phyloP scores from a whole-genome alignment of 208 protist species.

The Angomonas ambiguus region DNA sequence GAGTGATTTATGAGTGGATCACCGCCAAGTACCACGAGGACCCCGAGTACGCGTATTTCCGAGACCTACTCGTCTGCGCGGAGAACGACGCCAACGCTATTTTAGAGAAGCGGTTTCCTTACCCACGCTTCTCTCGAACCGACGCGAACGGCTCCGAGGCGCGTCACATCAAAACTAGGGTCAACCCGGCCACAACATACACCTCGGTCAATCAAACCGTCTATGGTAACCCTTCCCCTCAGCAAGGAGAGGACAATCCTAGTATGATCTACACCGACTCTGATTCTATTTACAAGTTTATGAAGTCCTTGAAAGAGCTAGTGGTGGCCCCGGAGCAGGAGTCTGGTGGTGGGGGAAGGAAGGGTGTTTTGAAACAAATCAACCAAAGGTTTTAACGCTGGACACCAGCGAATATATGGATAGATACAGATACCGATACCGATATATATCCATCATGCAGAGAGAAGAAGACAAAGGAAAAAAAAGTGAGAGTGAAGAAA shows the following conservation, averaged over 20 bases:
- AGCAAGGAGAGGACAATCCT: slow-evolving; percentile 10
- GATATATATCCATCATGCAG: too few species aligned
- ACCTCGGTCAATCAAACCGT: not conserved
- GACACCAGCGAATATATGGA: too few species aligned
- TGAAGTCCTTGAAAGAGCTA: slow-evolving; percentile 70
- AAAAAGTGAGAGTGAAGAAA: too few species aligned
- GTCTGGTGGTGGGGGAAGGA: not conserved
- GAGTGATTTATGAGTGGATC: slow-evolving; percentile 93
- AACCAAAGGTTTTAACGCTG: too few species aligned
- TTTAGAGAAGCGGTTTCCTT: slow-evolving; percentile 59
- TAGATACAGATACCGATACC: too few species aligned
- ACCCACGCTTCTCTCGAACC: slow-evolving; percentile 85
- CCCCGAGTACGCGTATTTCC: slow-evolving; percentile 77
- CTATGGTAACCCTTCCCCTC: not conserved
- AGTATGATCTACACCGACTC: slow-evolving; percentile 86
- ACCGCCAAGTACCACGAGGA: slow-evolving; percentile 91
- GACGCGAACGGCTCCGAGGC: slow-evolving; percentile 80
- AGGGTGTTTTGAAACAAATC: too few species aligned
- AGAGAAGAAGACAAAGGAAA: too few species aligned
- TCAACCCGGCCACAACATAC: slow-evolving; percentile 81
- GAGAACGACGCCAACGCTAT: slow-evolving; percentile 63
- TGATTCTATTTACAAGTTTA: slow-evolving; percentile 70
- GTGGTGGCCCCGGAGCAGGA: slow-evolving; percentile 30
- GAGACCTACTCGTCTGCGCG: slow-evolving; percentile 55
- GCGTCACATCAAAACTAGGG: slow-evolving; percentile 82